Evolutionary conservation across 164 flowering plant genomes (phyloP).

Genomic region (Kalanchoe fedtschenkoi): DNA sequence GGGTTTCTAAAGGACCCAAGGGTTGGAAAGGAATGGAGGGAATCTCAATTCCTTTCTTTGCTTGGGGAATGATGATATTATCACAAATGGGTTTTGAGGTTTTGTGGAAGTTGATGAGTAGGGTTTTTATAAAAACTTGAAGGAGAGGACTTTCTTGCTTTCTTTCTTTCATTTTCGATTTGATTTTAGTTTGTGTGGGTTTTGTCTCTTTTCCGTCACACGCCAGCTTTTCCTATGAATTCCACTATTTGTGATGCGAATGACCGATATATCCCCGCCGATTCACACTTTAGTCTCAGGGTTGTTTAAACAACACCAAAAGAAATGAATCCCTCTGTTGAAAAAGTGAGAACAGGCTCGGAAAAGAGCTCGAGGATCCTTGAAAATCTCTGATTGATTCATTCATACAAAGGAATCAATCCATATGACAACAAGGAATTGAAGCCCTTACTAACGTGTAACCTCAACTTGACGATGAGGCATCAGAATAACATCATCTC

Average conservation of each 20-base stretch:
- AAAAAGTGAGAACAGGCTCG: not conserved
- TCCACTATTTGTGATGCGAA: not conserved
- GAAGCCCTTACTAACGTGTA: not conserved
- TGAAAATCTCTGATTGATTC: not conserved
- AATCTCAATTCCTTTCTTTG: slow-evolving; percentile 3
- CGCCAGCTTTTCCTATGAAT: not conserved
- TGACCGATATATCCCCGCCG: not conserved
- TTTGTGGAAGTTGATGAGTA: slow-evolving; percentile 4
- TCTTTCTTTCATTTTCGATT: not conserved
- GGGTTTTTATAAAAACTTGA: slow-evolving; percentile 3
- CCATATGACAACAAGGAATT: not conserved
- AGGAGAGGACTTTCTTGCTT: not conserved
- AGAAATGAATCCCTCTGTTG: not conserved
- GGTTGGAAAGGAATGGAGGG: not conserved
- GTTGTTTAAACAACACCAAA: not conserved
- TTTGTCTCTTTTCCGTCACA: slow-evolving; percentile 3
- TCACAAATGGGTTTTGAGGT: not conserved
- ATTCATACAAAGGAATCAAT: not conserved
- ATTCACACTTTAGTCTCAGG: not conserved
- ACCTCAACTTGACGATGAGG: not conserved
- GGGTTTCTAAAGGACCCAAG: slow-evolving; percentile 1
- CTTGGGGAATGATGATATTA: not conserved
- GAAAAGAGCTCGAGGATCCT: not conserved
- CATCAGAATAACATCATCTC: too few relatives aligned
- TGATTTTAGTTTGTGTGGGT: not conserved